Conservation (phyloP, 169 alveolate species). For the Plasmodium billcollinsi region DNA sequence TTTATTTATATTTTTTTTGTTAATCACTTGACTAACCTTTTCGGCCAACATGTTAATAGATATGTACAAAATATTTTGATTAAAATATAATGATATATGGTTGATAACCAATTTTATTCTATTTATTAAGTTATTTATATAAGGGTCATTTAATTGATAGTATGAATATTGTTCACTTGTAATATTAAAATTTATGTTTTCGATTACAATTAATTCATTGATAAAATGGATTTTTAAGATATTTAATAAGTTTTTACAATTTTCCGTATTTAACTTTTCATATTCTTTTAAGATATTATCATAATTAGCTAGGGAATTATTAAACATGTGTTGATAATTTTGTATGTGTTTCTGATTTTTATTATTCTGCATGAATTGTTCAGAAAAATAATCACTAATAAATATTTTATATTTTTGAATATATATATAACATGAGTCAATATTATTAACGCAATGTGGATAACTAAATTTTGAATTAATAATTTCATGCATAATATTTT, state of each 20-base stretch:
- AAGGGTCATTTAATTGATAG: slow-evolving; percentile 72
- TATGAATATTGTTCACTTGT: slow-evolving; percentile 57
- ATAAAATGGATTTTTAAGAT: slow-evolving; percentile 64
- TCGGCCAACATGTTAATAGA: slow-evolving; percentile 41
- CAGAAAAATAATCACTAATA: slow-evolving; percentile 35
- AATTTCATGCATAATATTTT: slow-evolving; percentile 32
- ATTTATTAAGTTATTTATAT: slow-evolving; percentile 37
- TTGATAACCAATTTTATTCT: slow-evolving; percentile 26
- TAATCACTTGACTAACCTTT: slow-evolving; percentile 10
- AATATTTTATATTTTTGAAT: slow-evolving; percentile 54
- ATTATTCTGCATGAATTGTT: slow-evolving; percentile 31
- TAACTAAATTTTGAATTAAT: slow-evolving; percentile 64
- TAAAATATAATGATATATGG: slow-evolving; percentile 43
- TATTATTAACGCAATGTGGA: slow-evolving; percentile 67
- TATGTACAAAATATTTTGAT: slow-evolving; percentile 51
- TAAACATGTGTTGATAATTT: slow-evolving; percentile 60
- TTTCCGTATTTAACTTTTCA: slow-evolving; percentile 50
- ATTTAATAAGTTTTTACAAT: slow-evolving; percentile 53
- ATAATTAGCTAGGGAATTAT: slow-evolving; percentile 52
- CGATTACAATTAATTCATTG: slow-evolving; percentile 47
- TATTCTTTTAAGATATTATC: slow-evolving; percentile 56
- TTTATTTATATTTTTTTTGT: background rate
- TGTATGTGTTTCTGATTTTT: slow-evolving; percentile 30
- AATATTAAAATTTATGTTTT: slow-evolving; percentile 59
- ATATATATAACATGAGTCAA: slow-evolving; percentile 64